Conservation (phyloP, 768 basidiomycete genomes). For the Lactifluus rugatus region DNA sequence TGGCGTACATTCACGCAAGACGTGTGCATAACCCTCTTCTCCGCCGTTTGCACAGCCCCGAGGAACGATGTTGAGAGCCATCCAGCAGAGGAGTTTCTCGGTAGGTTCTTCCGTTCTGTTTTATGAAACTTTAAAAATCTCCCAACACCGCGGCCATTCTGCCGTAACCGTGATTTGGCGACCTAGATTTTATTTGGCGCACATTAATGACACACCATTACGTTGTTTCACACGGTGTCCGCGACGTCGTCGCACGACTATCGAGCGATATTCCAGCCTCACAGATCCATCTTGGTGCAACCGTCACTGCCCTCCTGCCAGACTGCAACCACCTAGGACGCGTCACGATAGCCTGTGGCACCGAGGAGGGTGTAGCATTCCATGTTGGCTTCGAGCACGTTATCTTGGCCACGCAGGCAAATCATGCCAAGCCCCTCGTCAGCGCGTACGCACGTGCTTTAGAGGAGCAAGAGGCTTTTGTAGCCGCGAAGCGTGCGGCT, state of each 20-base stretch:
- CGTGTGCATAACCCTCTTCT: constrained; percentile 56
- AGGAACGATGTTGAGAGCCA: constrained; percentile 44
- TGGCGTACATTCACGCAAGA: constrained; percentile 46
- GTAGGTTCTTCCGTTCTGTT: constrained; percentile 29
- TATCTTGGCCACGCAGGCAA: constrained; percentile 67
- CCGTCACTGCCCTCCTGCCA: constrained; percentile 37
- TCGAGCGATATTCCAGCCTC: constrained; percentile 29
- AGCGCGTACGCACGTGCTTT: constrained; percentile 36
- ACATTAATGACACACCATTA: constrained; percentile 64
- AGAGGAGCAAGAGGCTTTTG: constrained; percentile 12
- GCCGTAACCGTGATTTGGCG: no score
- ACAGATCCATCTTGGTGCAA: constrained; percentile 46
- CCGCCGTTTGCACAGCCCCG: constrained; percentile 62
- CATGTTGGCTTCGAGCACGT: constrained; percentile 53
- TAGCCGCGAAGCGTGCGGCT: constrained; percentile 24
- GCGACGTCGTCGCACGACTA: constrained; percentile 48
- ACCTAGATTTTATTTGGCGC: constrained; percentile 57
- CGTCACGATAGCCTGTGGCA: constrained; percentile 32
- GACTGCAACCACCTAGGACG: constrained; percentile 29
- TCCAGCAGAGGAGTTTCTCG: constrained; percentile 57
- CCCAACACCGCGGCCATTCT: no score
- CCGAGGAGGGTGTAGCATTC: constrained; percentile 21
- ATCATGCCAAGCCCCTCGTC: constrained; percentile 47
- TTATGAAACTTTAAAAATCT: background rate
- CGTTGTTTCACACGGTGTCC: constrained; percentile 48